Conservation (phyloP, 1,284 basidiomycete genomes). For the Cryptococcus deneoformans region DNA sequence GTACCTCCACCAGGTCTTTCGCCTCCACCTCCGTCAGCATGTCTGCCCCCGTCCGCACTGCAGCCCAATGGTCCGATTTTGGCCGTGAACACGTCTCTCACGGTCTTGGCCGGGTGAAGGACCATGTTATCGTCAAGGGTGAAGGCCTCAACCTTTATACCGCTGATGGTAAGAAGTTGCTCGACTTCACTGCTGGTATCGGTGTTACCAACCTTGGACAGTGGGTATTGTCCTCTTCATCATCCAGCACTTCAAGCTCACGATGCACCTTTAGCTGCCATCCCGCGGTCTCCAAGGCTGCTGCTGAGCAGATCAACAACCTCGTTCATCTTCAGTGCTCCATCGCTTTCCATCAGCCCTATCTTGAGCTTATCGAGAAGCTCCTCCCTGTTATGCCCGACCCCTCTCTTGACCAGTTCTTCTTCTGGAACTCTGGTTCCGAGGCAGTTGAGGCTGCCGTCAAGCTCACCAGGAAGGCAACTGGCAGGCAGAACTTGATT, state of each 20-base stretch:
- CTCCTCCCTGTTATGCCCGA: slow-evolving; percentile 43
- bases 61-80: slow-evolving; percentile 32
- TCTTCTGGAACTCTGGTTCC: slow-evolving; percentile 82
- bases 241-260: neutral
- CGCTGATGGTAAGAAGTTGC: slow-evolving; percentile 63
- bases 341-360: slow-evolving; percentile 60
- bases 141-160: slow-evolving; percentile 66
- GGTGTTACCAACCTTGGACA: slow-evolving; percentile 40
- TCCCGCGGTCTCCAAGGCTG: slow-evolving; percentile 78
- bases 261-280: slow-evolving; percentile 57
- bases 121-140: slow-evolving; percentile 72
- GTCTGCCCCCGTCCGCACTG: slow-evolving; percentile 20
- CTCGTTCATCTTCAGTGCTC: slow-evolving; percentile 70
- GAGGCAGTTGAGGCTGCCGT: slow-evolving; percentile 46
- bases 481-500: slow-evolving; percentile 82
- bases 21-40: slow-evolving; percentile 12
- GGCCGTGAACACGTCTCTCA: slow-evolving; percentile 38
- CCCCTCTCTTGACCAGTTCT: slow-evolving; percentile 64
- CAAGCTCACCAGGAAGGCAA: slow-evolving; percentile 64
- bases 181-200: slow-evolving; percentile 86
- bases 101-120: slow-evolving; percentile 38
- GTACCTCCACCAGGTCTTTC: neutral
- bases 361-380: slow-evolving; percentile 65
- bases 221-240: slow-evolving; percentile 16
- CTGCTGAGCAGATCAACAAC: slow-evolving; percentile 76